phyloP scores from a whole-genome alignment of 495 filamentous ascomycete species.

The Penicillium steckii region DNA sequence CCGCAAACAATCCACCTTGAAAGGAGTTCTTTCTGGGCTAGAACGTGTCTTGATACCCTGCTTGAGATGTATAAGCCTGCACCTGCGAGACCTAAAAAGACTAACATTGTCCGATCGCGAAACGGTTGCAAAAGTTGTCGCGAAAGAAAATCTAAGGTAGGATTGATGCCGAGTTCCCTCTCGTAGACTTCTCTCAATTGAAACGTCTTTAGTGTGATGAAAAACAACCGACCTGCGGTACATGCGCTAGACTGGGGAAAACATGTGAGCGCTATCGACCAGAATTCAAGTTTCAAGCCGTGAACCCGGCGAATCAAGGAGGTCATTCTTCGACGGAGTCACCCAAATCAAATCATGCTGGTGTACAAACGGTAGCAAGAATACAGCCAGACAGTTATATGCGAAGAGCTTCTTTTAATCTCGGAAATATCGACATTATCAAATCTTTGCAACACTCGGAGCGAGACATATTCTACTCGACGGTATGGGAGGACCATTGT shows the following conservation, averaged over 20 bases:
- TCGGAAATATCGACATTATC: constrained; percentile 11
- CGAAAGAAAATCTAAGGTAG: constrained; percentile 15
- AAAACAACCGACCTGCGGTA: constrained; percentile 38
- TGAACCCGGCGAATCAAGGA: constrained; percentile 1
- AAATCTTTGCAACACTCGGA: constrained; percentile 23
- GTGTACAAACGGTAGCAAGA: background rate
- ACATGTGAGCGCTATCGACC: constrained; percentile 30
- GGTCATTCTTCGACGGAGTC: background rate
- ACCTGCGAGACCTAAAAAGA: constrained; percentile 26
- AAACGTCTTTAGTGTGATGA: constrained; percentile 37
- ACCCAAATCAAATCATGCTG: background rate
- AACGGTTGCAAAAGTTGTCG: constrained; percentile 26
- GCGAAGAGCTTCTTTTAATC: background rate
- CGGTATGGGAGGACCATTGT: constrained; percentile 27
- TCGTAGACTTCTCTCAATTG: background rate
- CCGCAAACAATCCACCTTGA: too few relatives aligned
- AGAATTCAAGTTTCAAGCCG: constrained; percentile 28
- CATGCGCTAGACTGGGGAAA: constrained; percentile 35
- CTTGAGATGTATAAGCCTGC: constrained; percentile 25
- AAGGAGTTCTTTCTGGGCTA: too few relatives aligned
- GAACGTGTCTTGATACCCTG: too few relatives aligned
- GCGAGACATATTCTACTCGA: constrained; percentile 28
- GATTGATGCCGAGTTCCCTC: background rate
- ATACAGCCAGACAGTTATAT: background rate
- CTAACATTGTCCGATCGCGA: constrained; percentile 28